These are phyloP conservation scores for Phytophthora aleatoria DNA, from an alignment of 352 stramenopile genomes.

Conservation along the genomic window DNA sequence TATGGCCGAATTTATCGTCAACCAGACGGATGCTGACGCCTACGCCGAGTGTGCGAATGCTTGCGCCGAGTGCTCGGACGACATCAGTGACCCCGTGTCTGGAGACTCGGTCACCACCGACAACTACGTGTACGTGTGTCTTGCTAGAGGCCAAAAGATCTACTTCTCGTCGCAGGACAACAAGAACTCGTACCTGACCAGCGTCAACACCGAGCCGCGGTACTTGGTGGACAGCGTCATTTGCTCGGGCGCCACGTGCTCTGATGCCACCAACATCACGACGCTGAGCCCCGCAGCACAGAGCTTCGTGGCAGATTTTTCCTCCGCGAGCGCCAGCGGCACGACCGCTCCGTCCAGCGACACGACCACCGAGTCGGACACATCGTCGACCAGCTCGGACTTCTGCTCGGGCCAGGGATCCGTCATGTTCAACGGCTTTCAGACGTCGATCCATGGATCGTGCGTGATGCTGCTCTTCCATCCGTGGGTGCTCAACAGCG, in stretches of 20 bases:
- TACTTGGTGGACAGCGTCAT: constrained; percentile 59
- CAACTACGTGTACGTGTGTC: constrained; percentile 77
- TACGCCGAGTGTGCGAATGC: constrained; percentile 40
- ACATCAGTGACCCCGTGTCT: constrained; percentile 67
- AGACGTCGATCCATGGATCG: constrained; percentile 70
- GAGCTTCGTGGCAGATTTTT: constrained; percentile 36
- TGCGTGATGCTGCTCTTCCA: constrained; percentile 82
- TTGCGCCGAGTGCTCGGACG: constrained; percentile 51
- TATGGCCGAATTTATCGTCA: constrained; percentile 58
- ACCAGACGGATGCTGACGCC: constrained; percentile 46
- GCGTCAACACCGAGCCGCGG: constrained; percentile 56
- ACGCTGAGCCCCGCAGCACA: constrained; percentile 53
- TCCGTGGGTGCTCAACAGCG: constrained; percentile 77
- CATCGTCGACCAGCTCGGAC: constrained; percentile 32
- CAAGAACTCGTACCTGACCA: constrained; percentile 67
- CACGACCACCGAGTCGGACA: constrained; percentile 23
- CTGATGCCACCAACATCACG: constrained; percentile 65
- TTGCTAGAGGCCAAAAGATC: constrained; percentile 82
- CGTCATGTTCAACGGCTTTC: constrained; percentile 87
- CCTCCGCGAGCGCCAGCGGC: constrained; percentile 24
- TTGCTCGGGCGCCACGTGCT: constrained; percentile 58
- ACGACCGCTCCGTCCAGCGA: constrained; percentile 27
- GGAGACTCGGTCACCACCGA: constrained; percentile 52
- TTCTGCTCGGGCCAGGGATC: constrained; percentile 75
- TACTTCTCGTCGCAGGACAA: constrained; percentile 79